phyloP scores from a whole-genome alignment of 73 alveolate genomes.

The Uronychia setigera region DNA sequence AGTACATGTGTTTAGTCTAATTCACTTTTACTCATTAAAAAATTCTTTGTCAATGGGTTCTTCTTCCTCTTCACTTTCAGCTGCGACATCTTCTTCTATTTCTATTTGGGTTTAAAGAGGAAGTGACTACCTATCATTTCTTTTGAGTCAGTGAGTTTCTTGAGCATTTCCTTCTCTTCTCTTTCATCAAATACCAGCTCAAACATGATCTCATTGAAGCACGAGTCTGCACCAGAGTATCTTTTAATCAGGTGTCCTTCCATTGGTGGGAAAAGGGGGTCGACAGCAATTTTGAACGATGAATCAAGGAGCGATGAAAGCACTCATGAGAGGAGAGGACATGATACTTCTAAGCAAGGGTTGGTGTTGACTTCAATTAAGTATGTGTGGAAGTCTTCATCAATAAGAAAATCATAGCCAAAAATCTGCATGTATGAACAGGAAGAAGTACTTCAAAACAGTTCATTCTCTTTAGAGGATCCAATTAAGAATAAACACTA shows the following conservation, averaged over 20 bases:
- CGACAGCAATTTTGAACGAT: conserved; percentile 75
- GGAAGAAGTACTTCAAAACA: conserved; percentile 60
- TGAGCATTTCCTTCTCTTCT: too few relatives aligned
- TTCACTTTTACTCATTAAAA: too few relatives aligned
- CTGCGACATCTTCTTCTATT: too few relatives aligned
- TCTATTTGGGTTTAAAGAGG: too few relatives aligned
- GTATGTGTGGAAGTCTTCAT: conserved; percentile 67
- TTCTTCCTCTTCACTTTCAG: too few relatives aligned
- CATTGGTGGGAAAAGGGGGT: conserved; percentile 72
- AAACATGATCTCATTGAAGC: too few relatives aligned
- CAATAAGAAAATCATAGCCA: conserved; percentile 85
- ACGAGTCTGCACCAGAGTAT: too few relatives aligned
- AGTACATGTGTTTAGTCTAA: too few relatives aligned
- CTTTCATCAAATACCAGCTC: too few relatives aligned
- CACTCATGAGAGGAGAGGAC: conserved; percentile 73
- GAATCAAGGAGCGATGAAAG: conserved; percentile 76
- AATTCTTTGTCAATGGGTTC: too few relatives aligned
- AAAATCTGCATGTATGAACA: conserved; percentile 30
- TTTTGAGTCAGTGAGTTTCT: too few relatives aligned
- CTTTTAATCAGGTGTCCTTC: not conserved
- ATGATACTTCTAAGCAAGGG: conserved; percentile 79
- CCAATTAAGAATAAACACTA: conserved; percentile 68
- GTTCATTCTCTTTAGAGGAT: conserved; percentile 62
- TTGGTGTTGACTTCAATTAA: conserved; percentile 81
- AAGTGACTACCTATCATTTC: too few relatives aligned